These are phyloP conservation scores for Lachancea nothofagi DNA, from an alignment of 805 yeast genomes.

Conservation along the genomic window DNA sequence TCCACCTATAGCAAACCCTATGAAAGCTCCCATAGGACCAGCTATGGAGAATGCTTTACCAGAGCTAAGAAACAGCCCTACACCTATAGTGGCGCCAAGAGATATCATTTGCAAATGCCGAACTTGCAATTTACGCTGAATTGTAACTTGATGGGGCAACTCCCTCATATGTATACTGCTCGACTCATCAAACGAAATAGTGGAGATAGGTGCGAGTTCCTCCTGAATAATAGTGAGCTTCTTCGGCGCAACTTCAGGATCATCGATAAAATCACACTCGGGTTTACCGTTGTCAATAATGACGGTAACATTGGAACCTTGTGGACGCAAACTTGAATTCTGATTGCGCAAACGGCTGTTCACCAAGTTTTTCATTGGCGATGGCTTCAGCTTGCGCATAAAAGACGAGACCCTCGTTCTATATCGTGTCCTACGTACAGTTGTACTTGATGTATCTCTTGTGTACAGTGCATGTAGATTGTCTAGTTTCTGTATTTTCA, in stretches of 20 bases:
- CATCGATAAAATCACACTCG: conserved; percentile 12
- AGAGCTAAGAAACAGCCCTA: conserved; percentile 62
- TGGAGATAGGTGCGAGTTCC: conserved; percentile 6
- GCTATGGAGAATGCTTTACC: conserved; percentile 70
- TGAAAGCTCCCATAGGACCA: conserved; percentile 70
- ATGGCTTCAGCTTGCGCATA: not conserved
- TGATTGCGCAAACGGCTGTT: not conserved
- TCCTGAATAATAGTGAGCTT: conserved; percentile 5
- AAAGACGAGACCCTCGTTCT: not conserved
- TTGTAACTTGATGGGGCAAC: conserved; percentile 15
- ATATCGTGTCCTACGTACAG: not conserved
- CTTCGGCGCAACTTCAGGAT: conserved; percentile 5
- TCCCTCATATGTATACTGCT: not conserved
- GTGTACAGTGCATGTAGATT: conserved; percentile 8
- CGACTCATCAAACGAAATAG: not conserved
- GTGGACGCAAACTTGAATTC: conserved; percentile 6
- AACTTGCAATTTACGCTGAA: conserved; percentile 53
- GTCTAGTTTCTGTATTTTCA: conserved; percentile 9
- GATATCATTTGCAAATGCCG: conserved; percentile 75
- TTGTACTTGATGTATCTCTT: conserved; percentile 1
- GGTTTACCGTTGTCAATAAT: conserved; percentile 12
- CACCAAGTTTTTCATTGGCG: not conserved
- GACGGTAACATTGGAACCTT: conserved; percentile 9
- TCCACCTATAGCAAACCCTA: conserved; percentile 64
- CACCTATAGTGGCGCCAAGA: conserved; percentile 74